Conservation (phyloP, 2,329 filamentous ascomycete species). For the Albifimbria verrucaria region DNA sequence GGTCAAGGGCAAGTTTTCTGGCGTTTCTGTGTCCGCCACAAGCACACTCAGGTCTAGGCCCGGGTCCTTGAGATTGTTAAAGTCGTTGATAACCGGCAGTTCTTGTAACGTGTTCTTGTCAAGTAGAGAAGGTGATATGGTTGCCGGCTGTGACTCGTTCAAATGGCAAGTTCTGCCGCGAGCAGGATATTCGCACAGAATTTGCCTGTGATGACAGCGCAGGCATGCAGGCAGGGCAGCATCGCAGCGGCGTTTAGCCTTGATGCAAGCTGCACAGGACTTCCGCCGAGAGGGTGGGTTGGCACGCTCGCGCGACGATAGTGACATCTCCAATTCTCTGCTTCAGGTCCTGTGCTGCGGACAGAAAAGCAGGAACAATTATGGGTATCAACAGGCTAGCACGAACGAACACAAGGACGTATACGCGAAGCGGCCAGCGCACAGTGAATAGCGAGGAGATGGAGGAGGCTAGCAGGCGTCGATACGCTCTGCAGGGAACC, state of each 20-base stretch:
- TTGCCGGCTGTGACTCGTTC: slow-evolving; percentile 2
- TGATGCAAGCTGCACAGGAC: slow-evolving; percentile 54
- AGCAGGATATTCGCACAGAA: slow-evolving; percentile 44
- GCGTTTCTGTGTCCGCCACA: not conserved
- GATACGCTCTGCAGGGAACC: too few species aligned
- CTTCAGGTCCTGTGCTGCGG: too few species aligned
- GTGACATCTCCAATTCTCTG: too few species aligned
- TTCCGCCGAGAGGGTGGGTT: slow-evolving; percentile 50
- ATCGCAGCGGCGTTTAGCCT: slow-evolving; percentile 56
- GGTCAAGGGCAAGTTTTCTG: not conserved
- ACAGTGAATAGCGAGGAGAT: too few species aligned
- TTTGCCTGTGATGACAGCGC: slow-evolving; percentile 45
- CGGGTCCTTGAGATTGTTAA: not conserved
- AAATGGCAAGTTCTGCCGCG: not conserved
- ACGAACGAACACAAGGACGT: too few species aligned
- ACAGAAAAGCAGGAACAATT: too few species aligned
- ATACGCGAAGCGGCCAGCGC: too few species aligned
- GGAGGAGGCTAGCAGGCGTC: too few species aligned
- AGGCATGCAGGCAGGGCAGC: slow-evolving; percentile 47
- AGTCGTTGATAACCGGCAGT: not conserved
- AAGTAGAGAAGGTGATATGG: slow-evolving; percentile 8
- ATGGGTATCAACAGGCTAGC: too few species aligned
- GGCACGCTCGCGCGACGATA: slow-evolving; percentile 30
- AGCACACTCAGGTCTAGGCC: not conserved
- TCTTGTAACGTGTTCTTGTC: not conserved